These are phyloP conservation scores for Inonotus hispidus DNA, from an alignment of 1,284 basidiomycete genomes.

Conservation along the genomic window DNA sequence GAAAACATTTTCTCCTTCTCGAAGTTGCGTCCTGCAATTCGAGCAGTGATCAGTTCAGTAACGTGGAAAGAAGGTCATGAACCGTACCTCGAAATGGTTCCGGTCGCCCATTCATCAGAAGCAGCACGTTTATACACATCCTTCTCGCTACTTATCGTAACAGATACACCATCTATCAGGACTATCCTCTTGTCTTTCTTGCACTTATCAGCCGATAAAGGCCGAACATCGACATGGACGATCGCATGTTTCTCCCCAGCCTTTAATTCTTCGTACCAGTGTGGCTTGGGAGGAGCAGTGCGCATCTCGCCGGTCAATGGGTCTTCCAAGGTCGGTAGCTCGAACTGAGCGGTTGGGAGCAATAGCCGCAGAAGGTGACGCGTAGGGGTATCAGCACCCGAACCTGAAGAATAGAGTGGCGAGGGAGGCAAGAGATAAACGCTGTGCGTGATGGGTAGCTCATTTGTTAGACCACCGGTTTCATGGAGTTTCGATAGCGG, in stretches of 20 bases:
- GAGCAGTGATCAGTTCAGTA: background rate
- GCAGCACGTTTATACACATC: conserved; percentile 50
- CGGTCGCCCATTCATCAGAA: conserved; percentile 41
- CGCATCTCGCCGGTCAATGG: conserved; percentile 73
- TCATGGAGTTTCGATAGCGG: background rate
- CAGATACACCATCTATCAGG: conserved; percentile 48
- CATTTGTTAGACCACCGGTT: background rate
- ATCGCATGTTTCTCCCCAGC: conserved; percentile 64
- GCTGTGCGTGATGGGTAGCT: conserved; percentile 13
- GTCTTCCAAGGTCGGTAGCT: conserved; percentile 68
- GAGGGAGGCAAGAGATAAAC: conserved; percentile 15
- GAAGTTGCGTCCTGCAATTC: conserved; percentile 14
- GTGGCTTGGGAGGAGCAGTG: conserved; percentile 60
- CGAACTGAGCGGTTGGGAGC: conserved; percentile 79
- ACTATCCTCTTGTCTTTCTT: conserved; percentile 31
- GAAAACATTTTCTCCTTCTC: conserved; percentile 43
- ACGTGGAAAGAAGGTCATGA: background rate
- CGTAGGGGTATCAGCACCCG: conserved; percentile 54
- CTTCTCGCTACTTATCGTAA: conserved; percentile 67
- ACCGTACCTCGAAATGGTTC: conserved; percentile 55
- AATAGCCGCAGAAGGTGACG: conserved; percentile 72
- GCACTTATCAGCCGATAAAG: conserved; percentile 24
- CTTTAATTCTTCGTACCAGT: conserved; percentile 52
- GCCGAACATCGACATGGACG: conserved; percentile 32
- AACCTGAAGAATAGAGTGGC: conserved; percentile 64